Evolutionary conservation across 2,329 filamentous ascomycete species (phyloP).

Genomic region (Ophiostoma tasmaniense): DNA sequence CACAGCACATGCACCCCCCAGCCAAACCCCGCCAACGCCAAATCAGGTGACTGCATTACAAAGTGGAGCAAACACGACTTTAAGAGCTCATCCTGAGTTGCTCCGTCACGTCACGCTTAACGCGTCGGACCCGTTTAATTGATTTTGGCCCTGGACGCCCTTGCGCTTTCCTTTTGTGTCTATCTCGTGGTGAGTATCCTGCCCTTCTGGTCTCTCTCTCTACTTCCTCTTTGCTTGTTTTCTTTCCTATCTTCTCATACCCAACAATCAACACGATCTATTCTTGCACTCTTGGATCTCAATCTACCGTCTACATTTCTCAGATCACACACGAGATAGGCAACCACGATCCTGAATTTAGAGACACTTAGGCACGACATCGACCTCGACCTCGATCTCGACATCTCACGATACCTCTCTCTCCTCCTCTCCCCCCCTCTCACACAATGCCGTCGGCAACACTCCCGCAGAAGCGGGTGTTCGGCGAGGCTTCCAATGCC

Average conservation of each 20-base stretch:
- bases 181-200: not conserved
- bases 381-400: not conserved
- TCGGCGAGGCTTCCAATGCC: conserved; percentile 58
- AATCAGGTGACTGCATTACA: conserved; percentile 15
- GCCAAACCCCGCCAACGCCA: conserved; percentile 15
- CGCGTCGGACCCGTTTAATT: conserved; percentile 22
- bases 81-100: conserved; percentile 17
- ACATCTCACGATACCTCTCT: not conserved
- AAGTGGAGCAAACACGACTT: conserved; percentile 19
- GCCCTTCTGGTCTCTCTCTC: not conserved
- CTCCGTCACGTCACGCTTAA: conserved; percentile 25
- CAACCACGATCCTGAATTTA: not conserved
- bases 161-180: not conserved
- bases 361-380: not conserved
- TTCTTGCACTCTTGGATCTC: not conserved
- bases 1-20: not conserved
- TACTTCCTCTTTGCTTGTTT: not conserved
- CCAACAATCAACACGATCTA: not conserved
- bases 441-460: conserved; percentile 40
- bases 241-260: not conserved
- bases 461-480: conserved; percentile 63
- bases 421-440: not conserved
- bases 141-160: conserved; percentile 12
- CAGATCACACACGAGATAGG: not conserved
- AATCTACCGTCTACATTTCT: not conserved